Percentiles rank a stretch among this genome's conserved stretches.
Evolutionary conservation across 2,329 filamentous ascomycete species (phyloP).

Genomic region (Xylariaceae sp.): DNA sequence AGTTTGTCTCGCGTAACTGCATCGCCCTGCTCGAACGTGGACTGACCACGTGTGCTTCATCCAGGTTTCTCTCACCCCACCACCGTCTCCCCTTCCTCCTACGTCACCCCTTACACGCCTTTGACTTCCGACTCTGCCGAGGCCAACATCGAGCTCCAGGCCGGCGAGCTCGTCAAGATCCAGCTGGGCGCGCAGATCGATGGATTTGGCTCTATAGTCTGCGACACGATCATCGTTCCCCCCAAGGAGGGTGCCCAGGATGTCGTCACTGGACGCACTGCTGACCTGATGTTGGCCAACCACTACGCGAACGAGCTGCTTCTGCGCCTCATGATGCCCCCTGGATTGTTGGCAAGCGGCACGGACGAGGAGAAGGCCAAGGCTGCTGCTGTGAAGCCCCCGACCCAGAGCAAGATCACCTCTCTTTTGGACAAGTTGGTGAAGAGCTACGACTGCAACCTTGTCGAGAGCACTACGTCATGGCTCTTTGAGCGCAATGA

Average conservation of each 20-base stretch:
- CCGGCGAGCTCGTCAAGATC: constrained; percentile 88
- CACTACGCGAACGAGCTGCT: constrained; percentile 95
- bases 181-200: constrained; percentile 99
- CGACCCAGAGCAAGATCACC: constrained; percentile 82
- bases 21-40: constrained; percentile 4
- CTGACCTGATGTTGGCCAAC: constrained; percentile 84
- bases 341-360: constrained; percentile 75
- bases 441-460: constrained; percentile 82
- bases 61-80: constrained; percentile 86
- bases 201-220: constrained; percentile 93
- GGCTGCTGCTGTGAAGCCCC: constrained; percentile 74
- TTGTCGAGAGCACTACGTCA: constrained; percentile 96
- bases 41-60: constrained; percentile 20
- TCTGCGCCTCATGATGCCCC: constrained; percentile 82
- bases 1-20: constrained; percentile 26
- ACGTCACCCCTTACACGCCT: constrained; percentile 95
- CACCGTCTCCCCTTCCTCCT: constrained; percentile 88
- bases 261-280: constrained; percentile 67
- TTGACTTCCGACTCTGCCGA: constrained; percentile 81
- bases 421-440: constrained; percentile 84
- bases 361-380: constrained; percentile 95
- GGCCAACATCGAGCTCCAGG: constrained; percentile 71
- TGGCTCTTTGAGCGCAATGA: constrained; percentile 97
- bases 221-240: constrained; percentile 78
- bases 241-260: constrained; percentile 56